Evolutionary conservation across 768 basidiomycete species (phyloP), one percentile per base, ranked within the genome.

Genomic region (Naganishia randhawae): DNA sequence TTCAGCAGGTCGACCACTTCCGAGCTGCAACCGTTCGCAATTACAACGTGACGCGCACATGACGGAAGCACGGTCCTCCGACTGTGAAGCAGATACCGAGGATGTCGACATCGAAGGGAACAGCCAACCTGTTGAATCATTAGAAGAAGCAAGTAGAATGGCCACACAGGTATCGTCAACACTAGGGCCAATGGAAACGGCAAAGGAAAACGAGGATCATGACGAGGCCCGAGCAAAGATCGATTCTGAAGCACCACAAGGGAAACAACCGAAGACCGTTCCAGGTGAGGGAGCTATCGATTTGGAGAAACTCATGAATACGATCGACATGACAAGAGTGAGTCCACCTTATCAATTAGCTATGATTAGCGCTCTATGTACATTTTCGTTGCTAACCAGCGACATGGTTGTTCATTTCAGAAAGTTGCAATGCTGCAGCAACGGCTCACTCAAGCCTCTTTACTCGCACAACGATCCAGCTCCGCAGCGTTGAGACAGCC

Each of bases 311-410:
- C 48, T 67, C 35, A 31, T 67, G 66, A 31, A 50, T n/a, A 67
- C 53, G 2, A 67, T 67, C 22, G 66, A 67, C 2, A 67, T 67
- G 37, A 67, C 66, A 29, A 52, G 53, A 42, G 66, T 67, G 19
- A 67, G 66, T 57, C 7, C 19, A 16, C 2, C n/a, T 37, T 22
- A 5, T 19, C 19, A 31, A 4, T 22, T 48, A n/a, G n/a, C 11
- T 11, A 6, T n/a, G 45, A 22, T 22, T 3, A 6, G 45, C n/a
- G 11, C 25, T 22, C 45, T 48, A 5, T 11, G 13, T n/a, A n/a
- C n/a, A n/a, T n/a, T n/a, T n/a, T 5, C 45, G 42, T 13, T 48
- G 25, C 45, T 48, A 22, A 48, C n/a, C n/a, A 11, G 14, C 45
- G 45, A 48, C n/a, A 2, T 22, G 3, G 11, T 48, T 48, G 45